These are phyloP conservation scores for Capsella rubella DNA, from an alignment of 441 rosid species.

Conservation along the genomic window DNA sequence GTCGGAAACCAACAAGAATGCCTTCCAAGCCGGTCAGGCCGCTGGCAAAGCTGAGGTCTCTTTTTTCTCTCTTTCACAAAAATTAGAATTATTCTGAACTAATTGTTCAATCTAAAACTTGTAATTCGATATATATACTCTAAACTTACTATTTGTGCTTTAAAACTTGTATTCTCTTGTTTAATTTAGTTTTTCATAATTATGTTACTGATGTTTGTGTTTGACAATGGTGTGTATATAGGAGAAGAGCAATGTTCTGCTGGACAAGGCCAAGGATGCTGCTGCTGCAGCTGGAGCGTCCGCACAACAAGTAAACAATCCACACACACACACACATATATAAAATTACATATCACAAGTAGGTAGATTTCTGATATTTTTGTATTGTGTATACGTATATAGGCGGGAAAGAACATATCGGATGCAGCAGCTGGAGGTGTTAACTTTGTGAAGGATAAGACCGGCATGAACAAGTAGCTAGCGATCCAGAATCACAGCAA, in stretches of 20 bases:
- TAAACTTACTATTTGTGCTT: too few relatives aligned
- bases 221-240: constrained; percentile 9
- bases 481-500: not conserved
- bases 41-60: constrained; percentile 43
- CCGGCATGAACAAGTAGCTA: constrained; percentile 44
- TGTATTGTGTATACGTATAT: not conserved
- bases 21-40: constrained; percentile 46
- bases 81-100: too few relatives aligned
- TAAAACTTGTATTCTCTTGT: not conserved
- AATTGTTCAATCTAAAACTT: too few relatives aligned
- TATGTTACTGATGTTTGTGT: not conserved
- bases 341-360: not conserved
- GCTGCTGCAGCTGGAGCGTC: constrained; percentile 22
- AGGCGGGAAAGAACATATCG: constrained; percentile 36
- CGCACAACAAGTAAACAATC: constrained; percentile 12
- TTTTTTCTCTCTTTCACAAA: constrained; percentile 19
- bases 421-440: constrained; percentile 39
- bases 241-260: constrained; percentile 41
- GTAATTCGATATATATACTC: too few relatives aligned
- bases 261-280: constrained; percentile 37
- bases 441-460: constrained; percentile 42
- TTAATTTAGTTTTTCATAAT: too few relatives aligned
- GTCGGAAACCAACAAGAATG: constrained; percentile 43
- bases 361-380: constrained; percentile 16
- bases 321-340: not conserved